Conservation (phyloP, 805 yeast species). For the Ogataea haglerorum region DNA sequence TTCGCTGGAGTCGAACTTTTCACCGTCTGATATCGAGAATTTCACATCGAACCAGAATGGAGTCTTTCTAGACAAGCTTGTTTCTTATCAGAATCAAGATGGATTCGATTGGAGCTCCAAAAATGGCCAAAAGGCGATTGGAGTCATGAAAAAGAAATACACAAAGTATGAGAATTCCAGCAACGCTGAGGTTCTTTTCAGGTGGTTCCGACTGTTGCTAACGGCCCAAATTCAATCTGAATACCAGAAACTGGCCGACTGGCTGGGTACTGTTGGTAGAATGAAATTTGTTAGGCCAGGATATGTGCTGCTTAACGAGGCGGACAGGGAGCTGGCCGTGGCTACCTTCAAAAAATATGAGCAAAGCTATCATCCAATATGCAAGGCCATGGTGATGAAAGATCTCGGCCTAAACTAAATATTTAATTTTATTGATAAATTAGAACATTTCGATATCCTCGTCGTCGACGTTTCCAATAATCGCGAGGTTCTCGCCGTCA, state of each 20-base stretch:
- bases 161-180: slow-evolving; percentile 47
- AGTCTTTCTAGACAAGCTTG: slow-evolving; percentile 70
- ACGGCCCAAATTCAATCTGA: slow-evolving; percentile 45
- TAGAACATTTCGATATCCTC: slow-evolving; percentile 31
- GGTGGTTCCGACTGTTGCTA: slow-evolving; percentile 71
- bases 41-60: slow-evolving; percentile 77
- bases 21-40: slow-evolving; percentile 44
- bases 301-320: slow-evolving; percentile 59
- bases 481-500: slow-evolving; percentile 61
- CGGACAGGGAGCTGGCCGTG: slow-evolving; percentile 63
- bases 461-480: slow-evolving; percentile 42
- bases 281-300: slow-evolving; percentile 95
- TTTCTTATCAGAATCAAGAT: slow-evolving; percentile 43
- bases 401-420: slow-evolving; percentile 52
- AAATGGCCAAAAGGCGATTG: slow-evolving; percentile 33
- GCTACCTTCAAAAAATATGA: slow-evolving; percentile 59
- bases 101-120: slow-evolving; percentile 37
- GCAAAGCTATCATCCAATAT: slow-evolving; percentile 76
- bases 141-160: slow-evolving; percentile 31
- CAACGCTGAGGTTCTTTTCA: slow-evolving; percentile 78
- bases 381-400: slow-evolving; percentile 76
- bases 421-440: neutral
- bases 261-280: slow-evolving; percentile 91
- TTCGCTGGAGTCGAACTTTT: slow-evolving; percentile 36
- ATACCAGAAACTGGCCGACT: slow-evolving; percentile 60